phyloP scores from a whole-genome alignment of 306 rosid species.

The Quercus agrifolia region DNA sequence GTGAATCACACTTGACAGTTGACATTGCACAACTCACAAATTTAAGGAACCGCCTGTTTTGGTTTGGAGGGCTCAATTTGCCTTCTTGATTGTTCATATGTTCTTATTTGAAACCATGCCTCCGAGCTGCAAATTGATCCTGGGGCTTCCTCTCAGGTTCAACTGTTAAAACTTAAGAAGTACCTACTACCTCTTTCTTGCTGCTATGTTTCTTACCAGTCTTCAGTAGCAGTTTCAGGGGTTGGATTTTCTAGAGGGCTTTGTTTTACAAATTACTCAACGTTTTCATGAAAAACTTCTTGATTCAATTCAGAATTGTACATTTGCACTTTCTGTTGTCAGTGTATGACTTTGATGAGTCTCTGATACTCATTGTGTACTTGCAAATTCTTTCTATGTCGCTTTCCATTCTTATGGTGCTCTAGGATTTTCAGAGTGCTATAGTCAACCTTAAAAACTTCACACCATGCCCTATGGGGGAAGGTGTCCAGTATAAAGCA shows the following conservation, averaged over 20 bases:
- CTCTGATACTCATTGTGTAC: conserved; percentile 60
- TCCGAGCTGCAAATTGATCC: conserved; percentile 41
- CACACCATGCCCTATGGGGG: conserved; percentile 56
- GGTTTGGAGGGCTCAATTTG: conserved; percentile 44
- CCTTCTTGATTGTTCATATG: conserved; percentile 51
- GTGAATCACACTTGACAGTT: conserved; percentile 63
- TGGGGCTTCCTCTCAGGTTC: conserved; percentile 29
- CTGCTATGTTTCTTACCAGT: conserved; percentile 38
- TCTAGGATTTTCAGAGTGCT: conserved; percentile 71
- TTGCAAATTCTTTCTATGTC: conserved; percentile 12
- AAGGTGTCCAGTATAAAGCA: conserved; percentile 36
- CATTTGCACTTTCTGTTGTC: conserved; percentile 39
- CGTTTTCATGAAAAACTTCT: conserved; percentile 38
- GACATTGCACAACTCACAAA: conserved; percentile 64
- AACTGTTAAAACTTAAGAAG: conserved; percentile 35
- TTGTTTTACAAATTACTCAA: conserved; percentile 27
- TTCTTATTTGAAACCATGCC: conserved; percentile 49
- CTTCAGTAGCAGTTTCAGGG: conserved; percentile 34
- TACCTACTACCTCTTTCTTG: conserved; percentile 34
- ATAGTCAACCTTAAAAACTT: conserved; percentile 82
- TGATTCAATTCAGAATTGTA: conserved; percentile 44
- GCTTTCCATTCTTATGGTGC: conserved; percentile 48
- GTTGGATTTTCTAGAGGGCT: conserved; percentile 22
- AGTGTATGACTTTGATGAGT: conserved; percentile 41
- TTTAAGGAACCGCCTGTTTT: conserved; percentile 35